Conservation (phyloP, 202 grass and related monocot species). For the Digitaria exilis region DNA sequence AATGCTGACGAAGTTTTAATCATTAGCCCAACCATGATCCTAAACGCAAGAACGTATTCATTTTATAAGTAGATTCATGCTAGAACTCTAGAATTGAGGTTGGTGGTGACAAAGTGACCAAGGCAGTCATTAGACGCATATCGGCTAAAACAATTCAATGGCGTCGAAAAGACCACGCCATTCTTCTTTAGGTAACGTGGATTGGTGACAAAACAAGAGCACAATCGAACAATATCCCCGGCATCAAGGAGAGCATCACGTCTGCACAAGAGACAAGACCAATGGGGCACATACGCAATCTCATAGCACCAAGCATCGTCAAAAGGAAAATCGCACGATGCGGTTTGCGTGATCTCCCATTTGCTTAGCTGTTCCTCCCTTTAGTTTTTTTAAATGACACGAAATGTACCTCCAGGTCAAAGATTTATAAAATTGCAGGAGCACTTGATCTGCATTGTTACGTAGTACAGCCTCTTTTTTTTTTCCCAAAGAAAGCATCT, state of each 20-base stretch:
- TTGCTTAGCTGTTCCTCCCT: neutral
- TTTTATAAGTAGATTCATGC: neutral
- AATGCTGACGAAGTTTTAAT: neutral
- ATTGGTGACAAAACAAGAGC: neutral
- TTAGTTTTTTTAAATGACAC: neutral
- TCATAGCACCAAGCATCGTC: neutral
- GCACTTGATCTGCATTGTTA: neutral
- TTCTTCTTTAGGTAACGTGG: conserved; percentile 7
- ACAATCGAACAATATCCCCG: conserved; percentile 2
- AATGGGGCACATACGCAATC: neutral
- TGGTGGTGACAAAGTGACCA: neutral
- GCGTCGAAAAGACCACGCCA: neutral
- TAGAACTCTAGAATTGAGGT: neutral
- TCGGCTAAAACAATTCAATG: neutral
- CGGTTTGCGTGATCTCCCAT: neutral
- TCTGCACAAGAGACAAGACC: neutral
- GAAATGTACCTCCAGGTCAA: too few relatives aligned
- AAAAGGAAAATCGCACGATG: neutral
- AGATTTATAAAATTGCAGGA: neutral
- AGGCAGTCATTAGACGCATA: neutral
- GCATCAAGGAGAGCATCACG: conserved; percentile 2
- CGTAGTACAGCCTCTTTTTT: too few relatives aligned
- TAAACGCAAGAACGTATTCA: neutral
- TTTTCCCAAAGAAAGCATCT: too few relatives aligned
- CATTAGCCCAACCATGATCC: neutral